Base-by-base conservation (phyloP, 805 yeast species). In the Yarrowia hollandica region DNA sequence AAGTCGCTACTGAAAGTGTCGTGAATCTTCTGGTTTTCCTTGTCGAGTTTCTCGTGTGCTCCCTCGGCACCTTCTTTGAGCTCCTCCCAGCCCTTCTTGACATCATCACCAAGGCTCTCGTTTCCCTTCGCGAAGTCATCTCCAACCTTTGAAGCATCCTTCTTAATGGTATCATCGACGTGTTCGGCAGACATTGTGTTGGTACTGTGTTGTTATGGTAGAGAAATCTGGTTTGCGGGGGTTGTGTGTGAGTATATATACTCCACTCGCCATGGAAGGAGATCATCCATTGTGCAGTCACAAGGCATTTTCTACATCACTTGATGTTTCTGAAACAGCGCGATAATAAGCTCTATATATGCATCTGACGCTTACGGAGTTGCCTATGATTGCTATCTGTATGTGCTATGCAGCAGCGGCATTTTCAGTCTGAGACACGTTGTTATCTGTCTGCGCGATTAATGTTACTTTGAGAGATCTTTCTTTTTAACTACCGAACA, bases 261-360 rank as follows among this genome's bases (percentile, higher is more conserved):
- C 21, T 15, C 21, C 28, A 38, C 7, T 41, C n/a, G n/a, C n/a
- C n/a, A n/a, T n/a, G n/a, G n/a, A n/a, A n/a, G n/a, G n/a, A n/a
- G n/a, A n/a, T n/a, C n/a, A n/a, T n/a, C n/a, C n/a, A n/a, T n/a
- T n/a, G n/a, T n/a, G n/a, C n/a, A n/a, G n/a, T n/a, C n/a, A n/a
- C n/a, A n/a, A n/a, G n/a, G n/a, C n/a, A n/a, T 37, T 28, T 16
- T 41, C 23, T 11, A 12, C 48, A 41, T 41, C 23, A 41, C 48
- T 41, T 26, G 48, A 26, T 39, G 46, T 12, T 41, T 41, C 48
- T 39, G 44, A 39, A 39, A 39, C 44, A 41, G 11, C 33, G 46
- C 18, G 48, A 18, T 26, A 41, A 16, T 41, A 41, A 41, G 23
- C 48, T n/a, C n/a, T 41, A 39, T 25, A 30, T 15, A 11, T 41